phyloP scores from a whole-genome alignment of 2,329 filamentous ascomycete genomes.

The Colletotrichum higginsianum region DNA sequence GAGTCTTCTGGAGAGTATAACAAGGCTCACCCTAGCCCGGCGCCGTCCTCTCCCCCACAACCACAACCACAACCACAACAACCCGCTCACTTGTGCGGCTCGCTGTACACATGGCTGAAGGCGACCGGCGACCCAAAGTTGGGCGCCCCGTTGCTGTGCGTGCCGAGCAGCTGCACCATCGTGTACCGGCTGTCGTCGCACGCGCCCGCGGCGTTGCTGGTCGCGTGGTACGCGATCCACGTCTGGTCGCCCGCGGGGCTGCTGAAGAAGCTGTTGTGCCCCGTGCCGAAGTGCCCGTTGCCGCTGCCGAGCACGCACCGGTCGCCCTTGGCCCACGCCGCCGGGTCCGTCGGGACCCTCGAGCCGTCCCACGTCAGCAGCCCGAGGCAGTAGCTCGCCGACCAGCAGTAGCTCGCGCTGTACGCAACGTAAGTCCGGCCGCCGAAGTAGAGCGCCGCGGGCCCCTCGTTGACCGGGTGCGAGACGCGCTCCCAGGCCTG shows the following conservation, averaged over 20 bases:
- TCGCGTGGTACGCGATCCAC: conserved; percentile 72
- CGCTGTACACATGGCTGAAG: conserved; percentile 30
- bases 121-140: conserved; percentile 60
- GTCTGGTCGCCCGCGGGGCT: conserved; percentile 68
- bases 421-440: conserved; percentile 68
- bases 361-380: conserved; percentile 67
- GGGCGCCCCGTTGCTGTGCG: conserved; percentile 65
- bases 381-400: conserved; percentile 66
- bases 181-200: conserved; percentile 70
- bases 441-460: conserved; percentile 66
- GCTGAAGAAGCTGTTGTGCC: conserved; percentile 71
- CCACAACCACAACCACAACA: no score
- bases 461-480: conserved; percentile 69
- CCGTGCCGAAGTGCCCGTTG: conserved; percentile 71
- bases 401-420: conserved; percentile 72
- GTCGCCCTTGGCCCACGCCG: conserved; percentile 65
- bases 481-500: conserved; percentile 65
- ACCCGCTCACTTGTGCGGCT: conserved; percentile 18
- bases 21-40: no score
- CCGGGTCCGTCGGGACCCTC: conserved; percentile 60
- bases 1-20: no score
- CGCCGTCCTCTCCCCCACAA: no score
- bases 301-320: conserved; percentile 67
- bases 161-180: conserved; percentile 65
- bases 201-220: conserved; percentile 61